Conservation (phyloP, 768 basidiomycete species). For the Leccinum fibrillosum region DNA sequence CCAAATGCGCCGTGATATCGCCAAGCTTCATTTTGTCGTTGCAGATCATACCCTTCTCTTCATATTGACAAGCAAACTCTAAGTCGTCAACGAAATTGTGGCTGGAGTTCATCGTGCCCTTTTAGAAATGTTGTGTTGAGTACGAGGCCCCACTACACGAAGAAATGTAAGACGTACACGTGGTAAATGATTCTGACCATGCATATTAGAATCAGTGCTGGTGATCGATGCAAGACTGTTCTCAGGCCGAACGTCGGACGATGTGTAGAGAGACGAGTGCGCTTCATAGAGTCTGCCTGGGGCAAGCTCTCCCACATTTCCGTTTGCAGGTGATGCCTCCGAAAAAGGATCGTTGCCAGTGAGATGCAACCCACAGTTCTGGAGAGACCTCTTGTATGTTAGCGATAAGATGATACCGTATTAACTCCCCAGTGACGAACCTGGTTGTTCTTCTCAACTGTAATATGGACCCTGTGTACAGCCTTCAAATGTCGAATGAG, state of each 20-base stretch:
- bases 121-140: neutral
- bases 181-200: too few species aligned
- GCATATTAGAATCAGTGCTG: too few species aligned
- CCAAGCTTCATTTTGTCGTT: neutral
- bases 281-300: neutral
- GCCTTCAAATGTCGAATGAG: too few species aligned
- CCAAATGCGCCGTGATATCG: neutral
- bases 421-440: neutral
- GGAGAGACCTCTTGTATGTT: neutral
- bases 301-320: too few species aligned
- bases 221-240: too few species aligned
- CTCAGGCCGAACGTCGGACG: neutral
- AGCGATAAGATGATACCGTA: neutral
- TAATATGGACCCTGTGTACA: too few species aligned
- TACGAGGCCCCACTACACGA: neutral
- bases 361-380: neutral
- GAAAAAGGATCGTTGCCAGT: neutral
- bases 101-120: constrained; percentile 4
- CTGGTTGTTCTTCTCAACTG: too few species aligned
- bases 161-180: neutral
- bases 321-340: too few species aligned
- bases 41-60: neutral
- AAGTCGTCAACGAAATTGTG: neutral
- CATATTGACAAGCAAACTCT: constrained; percentile 2
- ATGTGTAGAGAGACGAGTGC: neutral